These are phyloP conservation scores for Termitomyces sp. DNA, from an alignment of 768 basidiomycete species.

Conservation along the genomic window DNA sequence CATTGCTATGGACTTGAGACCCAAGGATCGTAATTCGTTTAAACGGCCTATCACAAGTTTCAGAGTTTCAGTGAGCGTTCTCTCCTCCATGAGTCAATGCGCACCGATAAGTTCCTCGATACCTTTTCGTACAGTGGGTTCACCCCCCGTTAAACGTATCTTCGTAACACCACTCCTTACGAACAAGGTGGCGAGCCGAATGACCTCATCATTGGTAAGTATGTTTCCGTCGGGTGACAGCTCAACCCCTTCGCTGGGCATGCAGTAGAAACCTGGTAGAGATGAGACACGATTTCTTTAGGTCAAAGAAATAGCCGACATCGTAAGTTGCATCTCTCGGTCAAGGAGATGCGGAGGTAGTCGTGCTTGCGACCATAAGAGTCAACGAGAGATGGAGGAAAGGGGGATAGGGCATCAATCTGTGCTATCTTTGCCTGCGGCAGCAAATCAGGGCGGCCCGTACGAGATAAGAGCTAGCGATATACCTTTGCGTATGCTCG, in stretches of 20 bases:
- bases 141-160: constrained; percentile 84
- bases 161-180: constrained; percentile 81
- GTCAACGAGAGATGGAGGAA: constrained; percentile 58
- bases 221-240: constrained; percentile 65
- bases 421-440: constrained; percentile 51
- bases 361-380: constrained; percentile 65
- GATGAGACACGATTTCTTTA: constrained; percentile 2
- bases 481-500: constrained; percentile 17
- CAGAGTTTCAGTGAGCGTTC: neutral
- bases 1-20: constrained; percentile 76
- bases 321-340: constrained; percentile 83
- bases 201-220: constrained; percentile 70
- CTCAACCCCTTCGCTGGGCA: constrained; percentile 77
- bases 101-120: constrained; percentile 64
- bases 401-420: constrained; percentile 41
- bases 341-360: constrained; percentile 85
- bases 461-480: neutral
- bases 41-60: constrained; percentile 41
- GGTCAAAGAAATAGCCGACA: constrained; percentile 35
- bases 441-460: neutral
- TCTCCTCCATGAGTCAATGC: constrained; percentile 9
- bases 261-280: constrained; percentile 81
- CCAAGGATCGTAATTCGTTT: constrained; percentile 51
- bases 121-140: constrained; percentile 79
- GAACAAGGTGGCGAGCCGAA: constrained; percentile 70